Conservation (phyloP, 805 yeast genomes). For the Kodamaea sagamina region DNA sequence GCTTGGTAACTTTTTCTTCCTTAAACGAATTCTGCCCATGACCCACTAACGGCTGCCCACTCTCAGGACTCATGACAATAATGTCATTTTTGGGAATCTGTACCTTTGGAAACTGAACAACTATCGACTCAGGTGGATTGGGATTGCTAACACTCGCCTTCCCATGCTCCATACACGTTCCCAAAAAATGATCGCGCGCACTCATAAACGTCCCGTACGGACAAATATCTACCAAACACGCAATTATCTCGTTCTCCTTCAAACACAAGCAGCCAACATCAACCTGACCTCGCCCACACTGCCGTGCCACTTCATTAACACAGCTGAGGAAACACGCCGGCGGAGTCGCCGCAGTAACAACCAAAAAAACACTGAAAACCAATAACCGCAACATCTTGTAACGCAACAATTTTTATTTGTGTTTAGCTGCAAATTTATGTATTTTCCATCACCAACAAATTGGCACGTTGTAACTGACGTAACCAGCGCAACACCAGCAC, state of each 20-base stretch:
- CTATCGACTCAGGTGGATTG: conserved; percentile 12
- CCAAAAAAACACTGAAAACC: conserved; percentile 8
- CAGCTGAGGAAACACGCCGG: conserved; percentile 54
- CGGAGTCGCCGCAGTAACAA: conserved; percentile 38
- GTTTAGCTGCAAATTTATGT: background rate
- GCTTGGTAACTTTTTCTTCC: too few relatives aligned
- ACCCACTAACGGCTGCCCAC: conserved; percentile 1
- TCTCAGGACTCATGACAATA: background rate
- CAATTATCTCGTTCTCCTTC: conserved; percentile 38
- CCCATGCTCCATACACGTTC: conserved; percentile 47
- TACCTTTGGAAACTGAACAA: conserved; percentile 2
- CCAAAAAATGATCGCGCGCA: conserved; percentile 51
- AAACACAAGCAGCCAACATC: conserved; percentile 46
- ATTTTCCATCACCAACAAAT: too few relatives aligned
- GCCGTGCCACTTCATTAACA: conserved; percentile 35
- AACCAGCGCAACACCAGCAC: too few relatives aligned
- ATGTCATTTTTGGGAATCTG: conserved; percentile 1
- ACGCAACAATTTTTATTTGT: background rate
- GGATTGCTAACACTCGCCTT: conserved; percentile 10
- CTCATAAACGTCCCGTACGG: conserved; percentile 44
- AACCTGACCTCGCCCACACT: conserved; percentile 32
- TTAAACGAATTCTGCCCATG: background rate
- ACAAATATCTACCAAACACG: conserved; percentile 49
- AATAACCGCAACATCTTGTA: background rate
- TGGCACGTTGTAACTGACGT: too few relatives aligned